A percentile compares a stretch with the other conserved stretches of the same genome.
These are phyloP conservation scores for Scalesia atractyloides DNA, from an alignment of 129 eudicot species.

Conservation along the genomic window DNA sequence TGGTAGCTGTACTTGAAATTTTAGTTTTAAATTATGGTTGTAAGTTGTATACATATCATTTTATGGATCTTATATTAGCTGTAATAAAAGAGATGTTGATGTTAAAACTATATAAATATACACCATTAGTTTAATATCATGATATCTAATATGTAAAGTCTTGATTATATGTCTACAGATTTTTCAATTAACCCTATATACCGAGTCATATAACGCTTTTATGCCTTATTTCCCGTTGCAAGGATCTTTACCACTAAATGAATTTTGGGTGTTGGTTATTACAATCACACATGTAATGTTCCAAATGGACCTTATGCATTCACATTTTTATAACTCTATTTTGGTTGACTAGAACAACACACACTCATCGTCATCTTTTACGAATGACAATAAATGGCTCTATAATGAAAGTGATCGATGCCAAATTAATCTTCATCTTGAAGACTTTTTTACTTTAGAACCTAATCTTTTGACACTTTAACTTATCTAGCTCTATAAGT, in stretches of 20 bases:
- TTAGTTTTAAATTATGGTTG: not conserved
- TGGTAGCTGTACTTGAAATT: not conserved
- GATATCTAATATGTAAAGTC: too few relatives aligned
- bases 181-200: too few relatives aligned
- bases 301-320: not conserved
- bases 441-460: not conserved
- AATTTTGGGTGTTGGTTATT: not conserved
- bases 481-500: not conserved
- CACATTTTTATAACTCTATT: not conserved
- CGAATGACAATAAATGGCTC: not conserved
- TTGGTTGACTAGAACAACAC: not conserved
- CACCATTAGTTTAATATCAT: too few relatives aligned
- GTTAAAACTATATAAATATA: too few relatives aligned
- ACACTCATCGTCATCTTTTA: not conserved
- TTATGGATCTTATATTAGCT: too few relatives aligned
- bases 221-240: too few relatives aligned
- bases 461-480: not conserved
- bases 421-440: not conserved
- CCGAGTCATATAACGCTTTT: too few relatives aligned
- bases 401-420: not conserved
- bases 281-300: not conserved
- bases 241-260: too few relatives aligned
- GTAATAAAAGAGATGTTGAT: too few relatives aligned
- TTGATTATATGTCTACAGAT: too few relatives aligned
- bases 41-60: not conserved